Evolutionary conservation across 257 asterid genomes (phyloP).

Genomic region (Primulina tabacum): DNA sequence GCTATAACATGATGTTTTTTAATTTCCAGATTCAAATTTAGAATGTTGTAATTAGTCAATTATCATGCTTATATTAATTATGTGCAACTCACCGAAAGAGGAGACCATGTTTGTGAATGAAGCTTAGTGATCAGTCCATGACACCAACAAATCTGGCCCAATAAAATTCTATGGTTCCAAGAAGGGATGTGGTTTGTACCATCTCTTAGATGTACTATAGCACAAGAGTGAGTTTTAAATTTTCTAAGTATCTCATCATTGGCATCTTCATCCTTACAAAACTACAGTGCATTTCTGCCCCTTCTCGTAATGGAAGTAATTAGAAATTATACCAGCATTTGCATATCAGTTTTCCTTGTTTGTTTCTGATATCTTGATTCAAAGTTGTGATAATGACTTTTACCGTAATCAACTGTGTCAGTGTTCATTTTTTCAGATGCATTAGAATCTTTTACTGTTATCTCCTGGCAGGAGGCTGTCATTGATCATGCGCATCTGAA

Average conservation of each 20-base stretch:
- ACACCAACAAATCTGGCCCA: conserved; percentile 1
- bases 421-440: neutral
- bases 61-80: neutral
- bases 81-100: conserved; percentile 7
- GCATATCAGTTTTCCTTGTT: neutral
- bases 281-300: neutral
- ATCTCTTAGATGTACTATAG: conserved; percentile 2
- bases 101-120: neutral
- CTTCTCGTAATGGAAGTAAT: neutral
- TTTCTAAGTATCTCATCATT: neutral
- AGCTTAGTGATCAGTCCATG: conserved; percentile 1
- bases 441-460: neutral
- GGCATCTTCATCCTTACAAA: neutral
- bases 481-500: neutral
- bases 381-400: neutral
- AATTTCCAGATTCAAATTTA: conserved; percentile 5
- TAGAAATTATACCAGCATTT: neutral
- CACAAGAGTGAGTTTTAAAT: neutral
- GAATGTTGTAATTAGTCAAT: neutral
- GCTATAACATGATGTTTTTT: conserved; percentile 10
- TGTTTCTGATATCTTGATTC: neutral
- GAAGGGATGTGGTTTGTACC: conserved; percentile 14
- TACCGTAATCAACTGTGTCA: neutral
- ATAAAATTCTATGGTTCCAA: conserved; percentile 11
- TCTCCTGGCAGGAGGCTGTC: neutral